phyloP scores from a whole-genome alignment of 2,329 filamentous ascomycete genomes.

The Calonectria honghensis region DNA sequence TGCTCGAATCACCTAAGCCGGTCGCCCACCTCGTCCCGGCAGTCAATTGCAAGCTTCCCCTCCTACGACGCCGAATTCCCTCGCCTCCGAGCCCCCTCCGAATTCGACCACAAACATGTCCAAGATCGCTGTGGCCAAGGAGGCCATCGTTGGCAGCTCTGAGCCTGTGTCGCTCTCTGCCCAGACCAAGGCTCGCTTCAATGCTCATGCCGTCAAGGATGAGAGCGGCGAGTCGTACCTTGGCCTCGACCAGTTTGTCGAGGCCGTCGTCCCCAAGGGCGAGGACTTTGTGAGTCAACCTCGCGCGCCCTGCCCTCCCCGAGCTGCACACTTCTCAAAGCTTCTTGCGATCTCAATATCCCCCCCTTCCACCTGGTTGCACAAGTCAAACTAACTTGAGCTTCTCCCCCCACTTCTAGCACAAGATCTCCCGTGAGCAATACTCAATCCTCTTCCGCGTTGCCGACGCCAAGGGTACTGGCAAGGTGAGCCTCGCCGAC shows the following conservation, averaged over 20 bases:
- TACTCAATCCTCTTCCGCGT: conserved; percentile 95
- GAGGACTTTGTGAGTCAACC: conserved; percentile 90
- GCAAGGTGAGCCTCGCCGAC: conserved; percentile 86
- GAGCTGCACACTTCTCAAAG: conserved; percentile 3
- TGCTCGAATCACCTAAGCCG: conserved; percentile 34
- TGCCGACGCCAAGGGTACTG: conserved; percentile 85
- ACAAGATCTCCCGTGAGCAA: conserved; percentile 98
- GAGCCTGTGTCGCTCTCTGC: conserved; percentile 79
- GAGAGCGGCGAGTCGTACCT: conserved; percentile 86
- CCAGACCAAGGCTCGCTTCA: conserved; percentile 85
- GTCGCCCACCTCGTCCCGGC: conserved; percentile 30
- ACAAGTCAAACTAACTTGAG: conserved; percentile 43
- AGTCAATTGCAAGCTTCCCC: conserved; percentile 48
- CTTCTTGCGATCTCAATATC: conserved; percentile 3
- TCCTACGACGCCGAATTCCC: conserved; percentile 37
- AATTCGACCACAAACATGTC: conserved; percentile 57
- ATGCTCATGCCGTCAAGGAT: conserved; percentile 84
- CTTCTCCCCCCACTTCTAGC: conserved; percentile 71
- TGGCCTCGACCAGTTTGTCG: conserved; percentile 89
- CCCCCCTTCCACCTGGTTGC: background rate
- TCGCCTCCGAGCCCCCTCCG: conserved; percentile 44
- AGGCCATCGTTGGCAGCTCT: conserved; percentile 81
- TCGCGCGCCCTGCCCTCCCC: conserved; percentile 10
- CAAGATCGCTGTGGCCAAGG: conserved; percentile 77
- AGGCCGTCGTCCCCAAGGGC: conserved; percentile 88